Conservation (phyloP, 148 eudicot genomes). For the Cornus controversa region DNA sequence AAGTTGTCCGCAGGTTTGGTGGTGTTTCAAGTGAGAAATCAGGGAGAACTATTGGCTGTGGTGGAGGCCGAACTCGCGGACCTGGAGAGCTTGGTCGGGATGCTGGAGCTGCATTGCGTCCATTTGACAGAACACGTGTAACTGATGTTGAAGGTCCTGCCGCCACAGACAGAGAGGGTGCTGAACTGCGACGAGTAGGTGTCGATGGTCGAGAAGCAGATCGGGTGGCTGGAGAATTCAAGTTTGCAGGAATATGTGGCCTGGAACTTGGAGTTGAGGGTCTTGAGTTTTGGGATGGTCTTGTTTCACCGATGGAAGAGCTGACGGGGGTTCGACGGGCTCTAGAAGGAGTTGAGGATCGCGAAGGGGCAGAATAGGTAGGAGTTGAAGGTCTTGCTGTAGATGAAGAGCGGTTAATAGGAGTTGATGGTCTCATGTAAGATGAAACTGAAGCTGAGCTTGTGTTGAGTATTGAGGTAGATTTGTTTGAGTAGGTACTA, state of each 20-base stretch:
- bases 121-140: conserved; percentile 48
- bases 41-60: conserved; percentile 66
- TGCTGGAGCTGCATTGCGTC: conserved; percentile 44
- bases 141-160: conserved; percentile 47
- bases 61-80: conserved; percentile 63
- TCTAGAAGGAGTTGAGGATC: conserved; percentile 70
- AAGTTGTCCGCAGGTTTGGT: conserved; percentile 79
- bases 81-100: conserved; percentile 92
- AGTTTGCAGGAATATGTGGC: conserved; percentile 58
- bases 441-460: conserved; percentile 96
- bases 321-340: conserved; percentile 49
- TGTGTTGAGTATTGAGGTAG: conserved; percentile 75
- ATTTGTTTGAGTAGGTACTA: conserved; percentile 64
- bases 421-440: conserved; percentile 86
- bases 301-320: conserved; percentile 57
- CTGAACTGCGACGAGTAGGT: conserved; percentile 69
- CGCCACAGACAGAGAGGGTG: conserved; percentile 50
- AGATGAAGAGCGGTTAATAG: conserved; percentile 70
- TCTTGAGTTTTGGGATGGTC: conserved; percentile 66
- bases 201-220: conserved; percentile 85
- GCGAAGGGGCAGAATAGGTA: conserved; percentile 56
- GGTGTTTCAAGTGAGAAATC: conserved; percentile 92
- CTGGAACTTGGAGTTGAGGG: conserved; percentile 96
- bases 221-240: conserved; percentile 46
- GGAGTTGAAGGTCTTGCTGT: conserved; percentile 80